Conservation (phyloP, 108 stramenopile species). For the Discostella pseudostelligera region DNA sequence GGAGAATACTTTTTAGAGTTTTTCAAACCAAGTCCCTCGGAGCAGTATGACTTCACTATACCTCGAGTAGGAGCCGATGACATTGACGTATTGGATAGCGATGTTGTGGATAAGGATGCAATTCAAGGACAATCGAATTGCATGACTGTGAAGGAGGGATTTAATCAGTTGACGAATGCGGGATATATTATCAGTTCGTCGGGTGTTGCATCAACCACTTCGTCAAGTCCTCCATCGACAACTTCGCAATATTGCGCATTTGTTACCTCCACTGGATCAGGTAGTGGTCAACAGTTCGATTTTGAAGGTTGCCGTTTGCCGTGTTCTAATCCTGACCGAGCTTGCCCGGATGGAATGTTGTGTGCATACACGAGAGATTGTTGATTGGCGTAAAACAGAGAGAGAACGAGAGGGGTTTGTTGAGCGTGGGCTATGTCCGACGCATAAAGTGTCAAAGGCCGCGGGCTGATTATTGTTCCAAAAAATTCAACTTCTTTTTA, state of each 20-base stretch:
- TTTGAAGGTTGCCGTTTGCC: neutral
- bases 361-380: neutral
- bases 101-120: conserved; percentile 2
- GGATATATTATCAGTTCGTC: conserved; percentile 9
- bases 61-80: conserved; percentile 9
- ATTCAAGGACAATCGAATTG: conserved; percentile 14
- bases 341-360: neutral
- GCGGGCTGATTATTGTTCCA: no score
- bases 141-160: conserved; percentile 13
- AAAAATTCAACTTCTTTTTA: no score
- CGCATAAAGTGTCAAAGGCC: no score
- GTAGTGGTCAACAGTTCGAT: neutral
- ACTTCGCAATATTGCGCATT: neutral
- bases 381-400: no score
- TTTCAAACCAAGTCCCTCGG: conserved; percentile 20
- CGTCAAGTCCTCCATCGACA: neutral
- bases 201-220: neutral
- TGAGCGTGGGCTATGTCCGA: no score
- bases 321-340: neutral
- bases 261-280: neutral
- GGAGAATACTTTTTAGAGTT: conserved; percentile 39
- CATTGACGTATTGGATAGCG: conserved; percentile 16
- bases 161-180: conserved; percentile 23
- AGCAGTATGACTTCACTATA: conserved; percentile 22
- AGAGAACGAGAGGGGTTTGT: no score